phyloP scores from a whole-genome alignment of 495 filamentous ascomycete species.

The Lasiosphaeris hirsuta region DNA sequence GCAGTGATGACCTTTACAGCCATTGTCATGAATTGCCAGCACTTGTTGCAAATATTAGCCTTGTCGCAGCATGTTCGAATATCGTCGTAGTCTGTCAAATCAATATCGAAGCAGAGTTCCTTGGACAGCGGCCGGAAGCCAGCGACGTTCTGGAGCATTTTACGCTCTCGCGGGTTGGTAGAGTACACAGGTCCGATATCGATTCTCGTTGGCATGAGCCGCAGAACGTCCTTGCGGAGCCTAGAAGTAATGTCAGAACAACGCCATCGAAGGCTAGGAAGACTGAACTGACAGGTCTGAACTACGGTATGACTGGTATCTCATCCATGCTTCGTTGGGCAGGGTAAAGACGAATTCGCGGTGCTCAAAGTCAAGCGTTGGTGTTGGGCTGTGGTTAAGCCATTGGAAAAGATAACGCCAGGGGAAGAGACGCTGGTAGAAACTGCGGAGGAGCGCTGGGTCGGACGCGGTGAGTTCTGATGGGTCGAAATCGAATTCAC shows the following conservation, averaged over 20 bases:
- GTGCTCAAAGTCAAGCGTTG: conserved; percentile 82
- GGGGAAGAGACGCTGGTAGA: conserved; percentile 94
- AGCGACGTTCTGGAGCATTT: conserved; percentile 70
- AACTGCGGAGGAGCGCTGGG: conserved; percentile 78
- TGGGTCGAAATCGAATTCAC: conserved; percentile 4
- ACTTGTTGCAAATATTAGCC: conserved; percentile 89
- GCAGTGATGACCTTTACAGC: conserved; percentile 89
- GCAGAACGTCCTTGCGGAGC: conserved; percentile 85
- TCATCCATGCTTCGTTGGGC: conserved; percentile 81
- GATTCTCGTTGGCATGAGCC: conserved; percentile 85
- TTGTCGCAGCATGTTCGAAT: conserved; percentile 92
- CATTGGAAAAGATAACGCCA: conserved; percentile 96
- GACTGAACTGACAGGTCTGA: conserved; percentile 66
- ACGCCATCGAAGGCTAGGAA: neutral
- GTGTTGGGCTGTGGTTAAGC: conserved; percentile 89
- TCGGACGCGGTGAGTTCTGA: conserved; percentile 50
- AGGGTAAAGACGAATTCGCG: conserved; percentile 94
- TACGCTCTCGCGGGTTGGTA: conserved; percentile 90
- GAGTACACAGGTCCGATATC: conserved; percentile 96
- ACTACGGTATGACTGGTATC: conserved; percentile 86
- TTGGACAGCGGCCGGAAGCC: conserved; percentile 76
- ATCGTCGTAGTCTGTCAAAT: conserved; percentile 97
- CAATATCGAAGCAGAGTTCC: conserved; percentile 97
- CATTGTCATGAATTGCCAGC: conserved; percentile 97
- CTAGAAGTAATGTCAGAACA: conserved; percentile 35